These are phyloP conservation scores for Giardia muris DNA, from an alignment of 208 protist species.

Conservation along the genomic window DNA sequence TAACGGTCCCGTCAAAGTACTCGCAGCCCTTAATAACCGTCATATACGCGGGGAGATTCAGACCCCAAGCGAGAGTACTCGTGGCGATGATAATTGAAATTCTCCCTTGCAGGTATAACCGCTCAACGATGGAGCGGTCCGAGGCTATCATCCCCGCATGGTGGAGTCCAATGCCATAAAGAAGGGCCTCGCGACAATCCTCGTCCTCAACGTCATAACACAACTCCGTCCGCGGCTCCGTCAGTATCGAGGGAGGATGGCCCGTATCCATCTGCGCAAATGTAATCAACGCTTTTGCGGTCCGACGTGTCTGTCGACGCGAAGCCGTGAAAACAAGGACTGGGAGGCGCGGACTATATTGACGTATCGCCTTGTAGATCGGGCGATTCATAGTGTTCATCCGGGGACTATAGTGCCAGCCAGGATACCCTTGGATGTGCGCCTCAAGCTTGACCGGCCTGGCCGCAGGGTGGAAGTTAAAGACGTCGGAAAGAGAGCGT, in stretches of 20 bases:
- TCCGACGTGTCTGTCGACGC: constrained; percentile 86
- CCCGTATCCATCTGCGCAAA: constrained; percentile 68
- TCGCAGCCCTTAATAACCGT: constrained; percentile 99
- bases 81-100: constrained; percentile 91
- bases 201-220: constrained; percentile 57
- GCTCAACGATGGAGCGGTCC: constrained; percentile 47
- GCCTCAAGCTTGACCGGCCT: constrained; percentile 85
- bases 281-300: constrained; percentile 85
- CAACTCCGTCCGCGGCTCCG: constrained; percentile 42
- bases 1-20: constrained; percentile 86
- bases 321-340: constrained; percentile 95
- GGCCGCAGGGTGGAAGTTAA: constrained; percentile 91
- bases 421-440: constrained; percentile 70
- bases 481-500: constrained; percentile 58
- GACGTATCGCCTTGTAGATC: constrained; percentile 75
- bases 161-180: constrained; percentile 95
- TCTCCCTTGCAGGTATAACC: constrained; percentile 38
- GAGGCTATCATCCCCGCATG: constrained; percentile 72
- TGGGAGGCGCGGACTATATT: constrained; percentile 68
- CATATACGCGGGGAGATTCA: constrained; percentile 98
- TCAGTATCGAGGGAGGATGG: constrained; percentile 65
- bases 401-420: constrained; percentile 86
- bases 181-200: constrained; percentile 67
- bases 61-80: constrained; percentile 92
- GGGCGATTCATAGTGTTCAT: constrained; percentile 99